Conservation (phyloP, 1,139 yeast species). For the Lodderomyces pseudojiufengensis region DNA sequence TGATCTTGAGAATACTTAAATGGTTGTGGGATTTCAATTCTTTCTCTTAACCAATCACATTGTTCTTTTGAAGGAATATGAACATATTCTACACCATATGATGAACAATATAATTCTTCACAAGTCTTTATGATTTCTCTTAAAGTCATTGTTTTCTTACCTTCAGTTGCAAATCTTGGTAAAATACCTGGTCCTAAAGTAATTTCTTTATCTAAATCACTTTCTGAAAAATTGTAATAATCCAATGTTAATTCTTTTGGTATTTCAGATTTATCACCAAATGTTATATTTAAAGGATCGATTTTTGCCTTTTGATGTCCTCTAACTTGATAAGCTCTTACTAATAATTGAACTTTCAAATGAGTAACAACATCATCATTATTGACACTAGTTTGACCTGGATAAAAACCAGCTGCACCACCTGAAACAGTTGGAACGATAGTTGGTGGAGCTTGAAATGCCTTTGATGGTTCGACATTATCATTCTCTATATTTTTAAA, state of each 20-base stretch:
- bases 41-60: constrained; percentile 98
- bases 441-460: constrained; percentile 90
- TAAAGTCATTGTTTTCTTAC: constrained; percentile 63
- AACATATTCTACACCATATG: constrained; percentile 92
- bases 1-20: constrained; percentile 81
- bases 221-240: constrained; percentile 84
- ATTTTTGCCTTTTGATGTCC: constrained; percentile 95
- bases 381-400: constrained; percentile 33
- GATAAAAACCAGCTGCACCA: constrained; percentile 57
- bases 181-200: constrained; percentile 96
- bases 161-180: constrained; percentile 80
- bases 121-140: constrained; percentile 74
- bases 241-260: constrained; percentile 91
- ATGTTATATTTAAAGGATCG: constrained; percentile 89
- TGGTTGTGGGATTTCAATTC: constrained; percentile 90
- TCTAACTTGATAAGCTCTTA: constrained; percentile 97
- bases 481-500: constrained; percentile 83
- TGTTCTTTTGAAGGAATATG: constrained; percentile 94
- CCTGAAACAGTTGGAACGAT: constrained; percentile 74
- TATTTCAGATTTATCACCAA: constrained; percentile 58
- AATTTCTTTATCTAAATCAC: constrained; percentile 78
- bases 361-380: constrained; percentile 77
- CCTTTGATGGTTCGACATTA: constrained; percentile 64
- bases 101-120: constrained; percentile 81
- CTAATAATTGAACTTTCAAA: constrained; percentile 91